phyloP scores from a whole-genome alignment of 116 monocot species.

The Phalaenopsis hybrid region DNA sequence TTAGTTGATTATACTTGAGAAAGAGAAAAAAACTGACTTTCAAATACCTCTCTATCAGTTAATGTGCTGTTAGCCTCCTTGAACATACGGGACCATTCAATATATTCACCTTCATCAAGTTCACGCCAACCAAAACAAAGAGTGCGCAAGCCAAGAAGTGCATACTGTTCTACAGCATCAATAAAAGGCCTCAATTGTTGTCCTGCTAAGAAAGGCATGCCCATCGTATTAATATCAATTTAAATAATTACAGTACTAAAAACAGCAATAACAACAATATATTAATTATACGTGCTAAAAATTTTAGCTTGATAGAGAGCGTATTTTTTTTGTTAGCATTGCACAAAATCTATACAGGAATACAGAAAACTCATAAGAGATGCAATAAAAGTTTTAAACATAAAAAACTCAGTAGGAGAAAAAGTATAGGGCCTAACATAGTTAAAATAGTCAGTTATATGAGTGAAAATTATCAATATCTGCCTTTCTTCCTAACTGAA shows the following conservation, averaged over 20 bases:
- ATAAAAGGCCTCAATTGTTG: constrained; percentile 56
- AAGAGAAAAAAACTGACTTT: not conserved
- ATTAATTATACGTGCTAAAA: not conserved
- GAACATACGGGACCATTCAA: constrained; percentile 77
- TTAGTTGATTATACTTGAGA: constrained; percentile 7
- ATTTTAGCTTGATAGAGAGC: no score
- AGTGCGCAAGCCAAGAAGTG: constrained; percentile 76
- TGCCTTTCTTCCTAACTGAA: no score
- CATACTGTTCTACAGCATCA: constrained; percentile 93
- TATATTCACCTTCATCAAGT: constrained; percentile 75
- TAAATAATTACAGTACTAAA: not conserved
- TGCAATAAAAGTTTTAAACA: no score
- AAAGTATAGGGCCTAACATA: no score
- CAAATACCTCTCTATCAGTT: constrained; percentile 81
- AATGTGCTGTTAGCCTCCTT: constrained; percentile 82
- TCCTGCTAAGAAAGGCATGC: constrained; percentile 38
- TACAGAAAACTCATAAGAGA: no score
- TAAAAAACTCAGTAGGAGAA: no score
- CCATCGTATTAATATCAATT: not conserved
- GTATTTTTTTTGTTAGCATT: no score
- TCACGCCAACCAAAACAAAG: constrained; percentile 88
- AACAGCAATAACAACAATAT: not conserved
- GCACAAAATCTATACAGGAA: no score
- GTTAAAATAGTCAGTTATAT: no score
- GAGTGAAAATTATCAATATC: no score